Conservation (phyloP, 106 monocot genomes). For the Agapanthus africanus region DNA sequence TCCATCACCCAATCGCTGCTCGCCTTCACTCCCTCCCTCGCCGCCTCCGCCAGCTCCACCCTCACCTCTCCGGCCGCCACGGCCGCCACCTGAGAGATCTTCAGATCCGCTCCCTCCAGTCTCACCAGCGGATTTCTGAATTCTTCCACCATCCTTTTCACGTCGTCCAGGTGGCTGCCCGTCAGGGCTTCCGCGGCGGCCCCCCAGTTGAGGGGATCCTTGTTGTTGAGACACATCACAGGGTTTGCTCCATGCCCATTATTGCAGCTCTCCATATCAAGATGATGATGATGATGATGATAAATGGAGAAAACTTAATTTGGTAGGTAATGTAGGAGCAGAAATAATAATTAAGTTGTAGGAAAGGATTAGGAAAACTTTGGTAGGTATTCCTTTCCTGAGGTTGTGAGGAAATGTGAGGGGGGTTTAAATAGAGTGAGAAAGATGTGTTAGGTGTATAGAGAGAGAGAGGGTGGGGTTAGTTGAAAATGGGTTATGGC, state of each 20-base stretch:
- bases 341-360: too few species aligned
- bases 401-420: neutral
- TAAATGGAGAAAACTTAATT: too few species aligned
- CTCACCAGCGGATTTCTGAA: conserved; percentile 14
- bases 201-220: conserved; percentile 17
- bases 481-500: neutral
- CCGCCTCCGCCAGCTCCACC: conserved; percentile 19
- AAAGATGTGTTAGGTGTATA: neutral
- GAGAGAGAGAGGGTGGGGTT: neutral
- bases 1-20: conserved; percentile 49
- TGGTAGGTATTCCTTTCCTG: neutral
- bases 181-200: conserved; percentile 17
- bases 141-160: conserved; percentile 28
- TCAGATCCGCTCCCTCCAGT: conserved; percentile 17
- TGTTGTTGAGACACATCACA: neutral
- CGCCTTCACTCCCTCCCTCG: conserved; percentile 28
- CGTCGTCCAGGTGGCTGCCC: conserved; percentile 22
- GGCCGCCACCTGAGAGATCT: conserved; percentile 20
- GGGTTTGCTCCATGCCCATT: too few species aligned
- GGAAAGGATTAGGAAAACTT: neutral
- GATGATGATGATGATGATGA: neutral
- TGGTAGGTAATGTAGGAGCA: too few species aligned
- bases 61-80: neutral
- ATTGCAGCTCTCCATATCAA: too few species aligned
- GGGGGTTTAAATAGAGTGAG: neutral